Conservation (phyloP, 306 rosid species). For the Delonix regia region DNA sequence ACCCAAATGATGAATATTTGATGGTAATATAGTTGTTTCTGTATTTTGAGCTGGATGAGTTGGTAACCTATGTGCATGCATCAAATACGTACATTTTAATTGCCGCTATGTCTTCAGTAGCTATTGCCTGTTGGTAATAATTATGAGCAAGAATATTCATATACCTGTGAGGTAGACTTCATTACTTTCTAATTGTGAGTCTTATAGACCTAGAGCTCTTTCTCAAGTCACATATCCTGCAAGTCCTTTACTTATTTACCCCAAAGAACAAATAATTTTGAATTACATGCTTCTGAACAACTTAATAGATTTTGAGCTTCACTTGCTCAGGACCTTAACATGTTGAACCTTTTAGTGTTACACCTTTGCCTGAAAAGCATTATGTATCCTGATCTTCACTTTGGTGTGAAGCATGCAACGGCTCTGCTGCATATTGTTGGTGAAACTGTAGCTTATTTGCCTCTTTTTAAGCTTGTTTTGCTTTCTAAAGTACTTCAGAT, state of each 20-base stretch:
- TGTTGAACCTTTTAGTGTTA: background rate
- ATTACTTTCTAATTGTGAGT: background rate
- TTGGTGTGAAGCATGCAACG: slow-evolving; percentile 14
- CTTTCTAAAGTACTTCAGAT: background rate
- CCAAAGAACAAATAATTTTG: background rate
- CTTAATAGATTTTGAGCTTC: background rate
- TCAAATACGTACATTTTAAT: background rate
- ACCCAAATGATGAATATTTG: background rate
- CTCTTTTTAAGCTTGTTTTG: background rate
- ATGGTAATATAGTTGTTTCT: background rate
- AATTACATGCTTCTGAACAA: background rate
- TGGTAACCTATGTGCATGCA: slow-evolving; percentile 1
- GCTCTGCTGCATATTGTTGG: background rate
- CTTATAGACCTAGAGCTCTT: background rate
- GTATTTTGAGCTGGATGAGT: background rate
- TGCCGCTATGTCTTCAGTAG: background rate
- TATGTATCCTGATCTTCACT: background rate
- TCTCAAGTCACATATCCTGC: slow-evolving; percentile 1
- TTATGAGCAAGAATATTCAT: background rate
- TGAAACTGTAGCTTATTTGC: background rate
- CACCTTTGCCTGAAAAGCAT: background rate
- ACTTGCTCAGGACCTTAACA: background rate
- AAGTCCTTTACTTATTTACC: background rate
- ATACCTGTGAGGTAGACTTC: background rate
- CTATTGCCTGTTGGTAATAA: background rate